phyloP scores from a whole-genome alignment of 2,329 filamentous ascomycete species.

The Westerdykella sp. region DNA sequence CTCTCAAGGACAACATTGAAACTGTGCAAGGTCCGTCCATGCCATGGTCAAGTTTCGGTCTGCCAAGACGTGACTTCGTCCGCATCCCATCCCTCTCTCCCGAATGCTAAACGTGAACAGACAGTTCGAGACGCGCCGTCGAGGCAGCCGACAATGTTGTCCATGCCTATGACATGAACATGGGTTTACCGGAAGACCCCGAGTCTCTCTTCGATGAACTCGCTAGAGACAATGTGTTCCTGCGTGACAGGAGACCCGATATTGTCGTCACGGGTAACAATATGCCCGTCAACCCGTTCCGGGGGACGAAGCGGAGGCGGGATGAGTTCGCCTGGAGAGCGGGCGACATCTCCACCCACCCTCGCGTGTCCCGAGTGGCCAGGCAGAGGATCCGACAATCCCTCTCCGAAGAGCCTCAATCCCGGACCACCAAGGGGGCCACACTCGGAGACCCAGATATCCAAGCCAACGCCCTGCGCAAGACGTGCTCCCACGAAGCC shows the following conservation, averaged over 20 bases:
- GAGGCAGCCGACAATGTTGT: slow-evolving; percentile 72
- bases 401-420: slow-evolving; percentile 25
- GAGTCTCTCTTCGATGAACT: slow-evolving; percentile 37
- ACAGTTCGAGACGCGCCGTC: slow-evolving; percentile 64
- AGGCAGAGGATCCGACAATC: slow-evolving; percentile 24
- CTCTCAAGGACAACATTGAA: slow-evolving; percentile 63
- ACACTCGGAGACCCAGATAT: slow-evolving; percentile 8
- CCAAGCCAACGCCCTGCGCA: slow-evolving; percentile 15
- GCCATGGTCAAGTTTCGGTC: too few species aligned
- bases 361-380: slow-evolving; percentile 20
- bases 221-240: slow-evolving; percentile 21
- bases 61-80: background rate
- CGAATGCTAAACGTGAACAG: slow-evolving; percentile 34
- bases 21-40: slow-evolving; percentile 55
- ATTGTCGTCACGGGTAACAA: slow-evolving; percentile 41
- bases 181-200: slow-evolving; percentile 64
- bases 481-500: slow-evolving; percentile 17
- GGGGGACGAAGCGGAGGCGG: slow-evolving; percentile 40
- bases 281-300: slow-evolving; percentile 33
- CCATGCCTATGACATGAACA: slow-evolving; percentile 68
- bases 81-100: background rate
- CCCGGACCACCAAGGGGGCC: slow-evolving; percentile 14
- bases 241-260: slow-evolving; percentile 37
- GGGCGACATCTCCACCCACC: slow-evolving; percentile 13
- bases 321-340: slow-evolving; percentile 33